phyloP scores from a whole-genome alignment of 129 eudicot genomes.

The sunflower (Helianthus annuus) region HanXRQr2.0-SUNRISE NC_035439.2:131838549-131839048 shows the following conservation, averaged over 20 bases:
- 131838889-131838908: background rate
- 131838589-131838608: background rate
- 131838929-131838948: background rate
- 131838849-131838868: no score
- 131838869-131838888: no score
- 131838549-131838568: background rate
- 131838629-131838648: conserved; percentile 46
- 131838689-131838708: no score
- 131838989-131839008: conserved; percentile 54
- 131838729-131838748: no score
- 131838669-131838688: no score
- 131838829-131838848: no score
- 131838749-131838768: no score
- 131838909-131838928: no score
- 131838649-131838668: conserved; percentile 60
- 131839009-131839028: conserved; percentile 80
- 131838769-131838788: no score
- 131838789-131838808: no score
- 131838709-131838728: no score
- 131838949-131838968: conserved; percentile 66
- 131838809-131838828: no score
- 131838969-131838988: conserved; percentile 65
- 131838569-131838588: background rate
- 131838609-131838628: background rate
- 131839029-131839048: conserved; percentile 63